Base-by-base conservation (phyloP, 2,329 filamentous ascomycete genomes). In the Scedosporium dehoogii region DNA sequence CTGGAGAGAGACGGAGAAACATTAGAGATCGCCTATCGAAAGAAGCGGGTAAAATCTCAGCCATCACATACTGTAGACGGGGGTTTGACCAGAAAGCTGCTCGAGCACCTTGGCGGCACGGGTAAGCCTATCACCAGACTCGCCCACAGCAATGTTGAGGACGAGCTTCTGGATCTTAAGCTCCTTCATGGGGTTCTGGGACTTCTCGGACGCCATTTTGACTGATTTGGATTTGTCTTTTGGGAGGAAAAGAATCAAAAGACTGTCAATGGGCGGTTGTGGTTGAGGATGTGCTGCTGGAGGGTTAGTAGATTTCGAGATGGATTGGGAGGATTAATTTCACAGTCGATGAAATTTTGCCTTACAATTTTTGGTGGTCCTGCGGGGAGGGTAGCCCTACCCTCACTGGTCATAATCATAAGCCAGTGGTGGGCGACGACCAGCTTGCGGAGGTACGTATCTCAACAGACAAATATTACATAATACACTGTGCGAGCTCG, bases 121-220 rank as follows among this genome's bases (percentile, higher is more conserved):
- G 74, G 94, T 99, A 78, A 99, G 89, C 88, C 94, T 96, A 85
- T 99, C 94, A 91, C 94, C 94, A 89, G 93, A 97, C 86, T 99
- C 94, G 83, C 94, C 94, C 75, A 99, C 94, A 73, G 91, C 97
- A 83, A 97, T 97, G 89, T 97, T 97, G 79, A 97, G 90, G 81
- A 96, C 92, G 80, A 97, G 91, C 86, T 97, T 97, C 85, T 96
- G 91, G 83, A 97, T 94, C 85, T 92, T 91, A 79, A 97, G 91
- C 85, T 99, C 93, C 85, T 92, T 91, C 94, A 99, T 99, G 84
- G 94, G 93, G 88, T 99, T 99, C 79, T 85, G 83, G 79, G 85
- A 79, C 87, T 97, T 97, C 79, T 93, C 90, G 79, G 89, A 83
- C 80, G 73, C 72, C 75, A 78, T 78, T 70, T 65, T 66, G 64